Base-by-base conservation (phyloP, 2,329 filamentous ascomycete species). In the Atkinsonella texensis region DNA sequence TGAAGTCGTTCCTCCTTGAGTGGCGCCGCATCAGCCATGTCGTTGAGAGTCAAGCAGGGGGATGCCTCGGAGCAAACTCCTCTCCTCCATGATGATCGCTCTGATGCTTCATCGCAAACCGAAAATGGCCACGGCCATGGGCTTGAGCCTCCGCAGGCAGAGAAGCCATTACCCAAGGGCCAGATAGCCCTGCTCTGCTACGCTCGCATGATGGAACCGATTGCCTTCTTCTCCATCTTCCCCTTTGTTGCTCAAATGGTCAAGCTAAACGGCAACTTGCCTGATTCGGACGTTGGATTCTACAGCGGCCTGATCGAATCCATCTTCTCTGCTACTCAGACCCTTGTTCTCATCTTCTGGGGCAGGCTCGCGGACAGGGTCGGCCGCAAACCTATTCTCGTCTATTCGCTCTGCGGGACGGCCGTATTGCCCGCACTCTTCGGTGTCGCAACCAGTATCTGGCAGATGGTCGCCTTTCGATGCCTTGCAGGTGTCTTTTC, bases 161-260 rank as follows among this genome's bases (percentile, higher is more conserved):
- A 10, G 20, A 75, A 70, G 52, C 74, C 77, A 1, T 63, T 86
- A 11, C 66, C 81, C n/a, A 72, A 69, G 55, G 50, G 63, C n/a
- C 87, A 91, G 63, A 81, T 93, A 49, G 65, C 84, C 33, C 66
- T 86, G 11, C 78, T 93, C 12, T 91, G 87, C 70, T 86, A 82
- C 62, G 81, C 83, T 1, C 80, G 86, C 6, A 62, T 87, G 28
- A 72, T 87, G 44, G 87, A 91, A 61, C 86, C 87, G 1, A 76
- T 90, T 41, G 84, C 85, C n/a, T 91, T 88, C 70, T 91, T 90
- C 70, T 81, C 76, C 63, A 88, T 91, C 63, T 86, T 91, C 59
- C 85, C 87, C 1, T 91, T 86, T 67, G 78, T 93, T 66, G 87
- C 83, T 60, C 73, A 84, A 61, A 91, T 91, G 87, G 81, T 87